Base-by-base conservation (phyloP, 2,329 filamentous ascomycete genomes). In the Diplodia seriata region DNA sequence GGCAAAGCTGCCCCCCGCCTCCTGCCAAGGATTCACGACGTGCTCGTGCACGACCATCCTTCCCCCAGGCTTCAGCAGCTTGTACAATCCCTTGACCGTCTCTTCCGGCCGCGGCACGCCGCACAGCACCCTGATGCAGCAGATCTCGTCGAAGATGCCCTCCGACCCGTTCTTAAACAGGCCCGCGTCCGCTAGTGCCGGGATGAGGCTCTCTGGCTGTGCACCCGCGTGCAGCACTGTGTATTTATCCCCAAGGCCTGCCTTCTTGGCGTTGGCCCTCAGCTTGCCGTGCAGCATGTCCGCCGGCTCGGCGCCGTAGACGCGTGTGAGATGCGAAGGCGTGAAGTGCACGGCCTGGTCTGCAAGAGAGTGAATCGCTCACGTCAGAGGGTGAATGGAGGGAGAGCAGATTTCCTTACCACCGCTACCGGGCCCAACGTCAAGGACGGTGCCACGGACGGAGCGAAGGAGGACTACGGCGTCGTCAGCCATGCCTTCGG, bases 251-350 rank as follows among this genome's bases (percentile, higher is more conserved):
- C 73, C 74, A 1, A 87, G 75, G 0, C 82, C 83, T 11, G 77
- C 73, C 15, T 78, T 74, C 3, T 74, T 69, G 4, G 83, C 80
- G n/a, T 80, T 80, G 4, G 71, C 70, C 23, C 78, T 72, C 4
- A 88, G 76, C 2, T 79, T 76, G 0, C 72, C 70, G 68, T 87
- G 85, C 1, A 88, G 76, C 0, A 80, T 78, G 4, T 72, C 68
- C 50, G 82, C 83, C 0, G 86, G 86, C 72, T 88, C 86, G 1
- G 85, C 81, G 54, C 85, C 86, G 70, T 86, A 87, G 53, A 87
- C 81, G 15, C 78, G 76, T 9, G 71, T 78, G 68, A 86, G 81
- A 4, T 79, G 76, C 66, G 79, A 74, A 8, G 78, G 59, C 64
- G 76, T 75, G 69, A 87, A 84, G 55, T 80, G 78, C 0, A 76